phyloP scores from a whole-genome alignment of 257 asterid genomes.

The Coffea canephora region DNA sequence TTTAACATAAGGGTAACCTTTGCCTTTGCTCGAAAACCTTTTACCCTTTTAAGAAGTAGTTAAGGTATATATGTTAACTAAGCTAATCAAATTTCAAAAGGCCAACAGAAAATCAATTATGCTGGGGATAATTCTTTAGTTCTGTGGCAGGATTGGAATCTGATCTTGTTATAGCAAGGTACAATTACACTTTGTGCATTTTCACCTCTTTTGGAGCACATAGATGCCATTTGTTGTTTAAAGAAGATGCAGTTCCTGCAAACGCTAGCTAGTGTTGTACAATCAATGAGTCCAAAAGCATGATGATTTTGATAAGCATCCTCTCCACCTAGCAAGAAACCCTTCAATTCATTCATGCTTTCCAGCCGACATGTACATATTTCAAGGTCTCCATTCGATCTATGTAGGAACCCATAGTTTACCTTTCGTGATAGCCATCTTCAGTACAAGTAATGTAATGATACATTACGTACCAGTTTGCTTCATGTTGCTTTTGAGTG shows the following conservation, averaged over 20 bases:
- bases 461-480: background rate
- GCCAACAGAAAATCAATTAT: background rate
- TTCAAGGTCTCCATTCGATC: background rate
- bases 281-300: conserved; percentile 20
- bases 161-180: conserved; percentile 2
- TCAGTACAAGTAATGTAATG: background rate
- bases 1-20: background rate
- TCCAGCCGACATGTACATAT: conserved; percentile 14
- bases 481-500: background rate
- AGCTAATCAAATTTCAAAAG: conserved; percentile 1
- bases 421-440: background rate
- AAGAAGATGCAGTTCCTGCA: conserved; percentile 20
- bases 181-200: conserved; percentile 4
- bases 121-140: background rate
- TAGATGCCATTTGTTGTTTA: conserved; percentile 21
- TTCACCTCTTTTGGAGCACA: conserved; percentile 10
- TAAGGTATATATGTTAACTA: background rate
- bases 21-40: background rate
- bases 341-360: conserved; percentile 16
- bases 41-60: background rate
- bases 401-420: background rate
- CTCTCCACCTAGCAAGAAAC: conserved; percentile 8
- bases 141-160: conserved; percentile 10
- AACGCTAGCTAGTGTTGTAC: conserved; percentile 19
- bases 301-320: conserved; percentile 8